Base-by-base conservation (phyloP, 139 green algal genomes). In the Volvox reticuliferus region DNA sequence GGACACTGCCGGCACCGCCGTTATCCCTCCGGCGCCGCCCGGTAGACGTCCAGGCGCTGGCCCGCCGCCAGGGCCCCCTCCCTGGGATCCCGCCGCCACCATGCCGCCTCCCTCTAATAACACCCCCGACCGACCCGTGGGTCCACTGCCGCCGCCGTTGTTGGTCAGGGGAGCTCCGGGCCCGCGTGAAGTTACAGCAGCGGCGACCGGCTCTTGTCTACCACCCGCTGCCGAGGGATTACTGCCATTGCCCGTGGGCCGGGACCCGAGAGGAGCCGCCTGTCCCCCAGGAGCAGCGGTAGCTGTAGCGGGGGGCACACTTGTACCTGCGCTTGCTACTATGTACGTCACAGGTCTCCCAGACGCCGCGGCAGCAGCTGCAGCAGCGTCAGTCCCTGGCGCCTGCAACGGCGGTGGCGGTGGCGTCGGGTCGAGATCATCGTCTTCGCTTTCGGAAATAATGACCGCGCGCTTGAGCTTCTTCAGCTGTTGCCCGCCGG, bases 371-470 rank as follows among this genome's bases (percentile, higher is more conserved):
- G 44, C 44, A 55, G 44, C 44, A 55, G 9, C 44, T 14, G 44
- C 44, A 55, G 44, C 44, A 55, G 44, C 44, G 44, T 55, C 44
- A 55, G 44, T 55, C 44, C 44, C 44, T 55, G 44, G 44, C 44
- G 44, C 44, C 44, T 55, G 44, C 44, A 55, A 12, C 65, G 67
- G 83, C 35, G 69, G 86, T 24, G 73, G 50, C 21, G 73, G 55
- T 9, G 75, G n/a, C 20, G 26, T 55, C 55, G 36, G 28, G 0
- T 90, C 75, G 20, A 16, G 50, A 1, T 90, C 86, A 12, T 90
- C 86, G 1, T 90, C 86, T 50, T 90, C 86, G 86, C 86, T 90
- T 9, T 84, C 75, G 0, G 86, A 78, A 55, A 90, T 79, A 21
- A 90, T 90, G 30, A 90, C 86, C 0, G 73, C 61, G 1, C 86